Evolutionary conservation across 1,284 basidiomycete species (phyloP), one percentile per base, ranked within the genome.

Genomic region (Rhodotorula mucilaginosa): DNA sequence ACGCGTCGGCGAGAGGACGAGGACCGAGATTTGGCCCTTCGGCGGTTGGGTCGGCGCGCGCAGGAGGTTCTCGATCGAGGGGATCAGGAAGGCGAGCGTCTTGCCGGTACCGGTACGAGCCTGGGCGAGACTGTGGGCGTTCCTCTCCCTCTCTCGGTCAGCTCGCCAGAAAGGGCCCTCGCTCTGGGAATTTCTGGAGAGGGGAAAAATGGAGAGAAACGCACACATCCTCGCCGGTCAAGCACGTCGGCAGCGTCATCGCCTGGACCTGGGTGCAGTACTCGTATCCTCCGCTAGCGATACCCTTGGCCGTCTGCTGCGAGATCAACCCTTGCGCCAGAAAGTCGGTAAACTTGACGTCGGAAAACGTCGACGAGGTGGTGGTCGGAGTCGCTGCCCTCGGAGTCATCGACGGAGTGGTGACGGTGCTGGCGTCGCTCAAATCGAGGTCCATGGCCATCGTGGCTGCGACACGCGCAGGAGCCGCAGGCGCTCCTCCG

Each of bases 41-140:
- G 77, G 72, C 10, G 77, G 65, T 16, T 72, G 72, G 13, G 71
- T 64, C 18, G 76, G 65, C 21, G 75, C 66, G 69, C 82, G 74
- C 46, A 85, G 76, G 72, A 99, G 84, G 79, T 98, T 83, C 82
- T 99, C 97, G 21, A 98, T 86, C 3, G 92, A 92, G 18, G 97
- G 97, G 62, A 99, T 90, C 73, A 99, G 85, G 84, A 99, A 99
- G 0, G 96, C 95, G 74, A 99, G 86, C 8, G 97, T 99, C 85
- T 99, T 99, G 65, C 97, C 97, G 19, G 90, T 93, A 23, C 97
- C 97, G 16, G 97, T 99, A 75, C 90, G 87, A 29, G 97, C 97
- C 78, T 90, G 88, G 29, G 92, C 90, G 51, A 94, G 84, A 16
- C 91, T 81, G 78, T 90, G 88, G 5, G 29, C 3, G 18, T n/a